These are phyloP conservation scores for Sugiyamaella neomexicana DNA, from an alignment of 1,139 yeast species.

Conservation along the genomic window DNA sequence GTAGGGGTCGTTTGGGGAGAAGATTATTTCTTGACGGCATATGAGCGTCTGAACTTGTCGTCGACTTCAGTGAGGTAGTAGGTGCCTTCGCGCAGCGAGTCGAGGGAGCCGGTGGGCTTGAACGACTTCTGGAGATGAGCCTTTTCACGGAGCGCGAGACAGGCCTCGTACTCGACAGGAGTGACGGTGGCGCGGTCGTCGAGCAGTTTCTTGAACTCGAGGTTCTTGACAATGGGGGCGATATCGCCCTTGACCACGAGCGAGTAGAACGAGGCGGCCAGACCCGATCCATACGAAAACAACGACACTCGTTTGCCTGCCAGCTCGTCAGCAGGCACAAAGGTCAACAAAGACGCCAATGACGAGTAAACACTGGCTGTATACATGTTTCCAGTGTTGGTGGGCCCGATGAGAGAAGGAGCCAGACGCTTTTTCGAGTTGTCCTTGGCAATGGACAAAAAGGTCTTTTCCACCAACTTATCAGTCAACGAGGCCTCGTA, in stretches of 20 bases:
- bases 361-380: slow-evolving; percentile 93
- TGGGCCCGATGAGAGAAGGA: slow-evolving; percentile 84
- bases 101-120: slow-evolving; percentile 77
- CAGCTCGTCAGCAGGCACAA: slow-evolving; percentile 69
- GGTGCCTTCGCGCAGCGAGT: slow-evolving; percentile 67
- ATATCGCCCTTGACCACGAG: slow-evolving; percentile 81
- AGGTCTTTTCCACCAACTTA: slow-evolving; percentile 79
- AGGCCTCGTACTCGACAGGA: slow-evolving; percentile 80
- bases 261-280: slow-evolving; percentile 88
- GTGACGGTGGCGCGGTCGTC: slow-evolving; percentile 63
- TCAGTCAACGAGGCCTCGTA: slow-evolving; percentile 82
- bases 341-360: slow-evolving; percentile 75
- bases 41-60: slow-evolving; percentile 84
- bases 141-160: slow-evolving; percentile 82
- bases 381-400: slow-evolving; percentile 98
- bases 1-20: neutral
- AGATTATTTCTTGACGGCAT: slow-evolving; percentile 51
- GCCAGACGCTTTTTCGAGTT: slow-evolving; percentile 66
- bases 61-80: slow-evolving; percentile 84
- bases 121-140: slow-evolving; percentile 79
- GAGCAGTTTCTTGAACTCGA: slow-evolving; percentile 70
- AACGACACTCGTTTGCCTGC: slow-evolving; percentile 85
- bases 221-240: slow-evolving; percentile 59
- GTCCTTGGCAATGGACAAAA: slow-evolving; percentile 76
- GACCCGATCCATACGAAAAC: slow-evolving; percentile 97